A percentile compares a stretch with the other conserved stretches of the same genome.
Conservation (phyloP, 179 eudicot species). For the Amaranthus tricolor region DNA sequence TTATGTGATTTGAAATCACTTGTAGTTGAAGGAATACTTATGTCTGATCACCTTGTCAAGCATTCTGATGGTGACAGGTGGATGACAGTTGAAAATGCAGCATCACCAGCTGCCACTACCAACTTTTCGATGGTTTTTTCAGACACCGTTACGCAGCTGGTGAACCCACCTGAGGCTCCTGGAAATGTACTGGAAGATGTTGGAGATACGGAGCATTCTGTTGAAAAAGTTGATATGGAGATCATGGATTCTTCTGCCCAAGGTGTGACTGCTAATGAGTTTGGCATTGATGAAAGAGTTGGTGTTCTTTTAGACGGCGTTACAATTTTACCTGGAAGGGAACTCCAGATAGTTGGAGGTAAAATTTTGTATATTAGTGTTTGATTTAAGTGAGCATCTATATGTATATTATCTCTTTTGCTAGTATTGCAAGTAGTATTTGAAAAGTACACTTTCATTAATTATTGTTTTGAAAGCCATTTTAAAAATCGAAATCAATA, state of each 20-base stretch:
- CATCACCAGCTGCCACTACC: conserved; percentile 66
- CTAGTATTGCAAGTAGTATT: too few relatives aligned
- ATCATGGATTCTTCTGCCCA: conserved; percentile 24
- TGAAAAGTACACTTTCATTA: too few relatives aligned
- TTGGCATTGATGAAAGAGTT: conserved; percentile 73
- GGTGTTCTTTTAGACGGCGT: conserved; percentile 63
- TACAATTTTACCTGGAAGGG: conserved; percentile 69
- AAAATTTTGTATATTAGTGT: conserved; percentile 8
- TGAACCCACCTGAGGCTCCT: conserved; percentile 81
- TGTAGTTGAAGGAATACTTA: conserved; percentile 68
- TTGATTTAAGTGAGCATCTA: too few relatives aligned
- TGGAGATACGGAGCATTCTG: conserved; percentile 42
- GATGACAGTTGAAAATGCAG: conserved; percentile 96
- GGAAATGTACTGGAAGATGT: conserved; percentile 67
- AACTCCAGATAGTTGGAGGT: conserved; percentile 77
- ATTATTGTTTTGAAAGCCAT: too few relatives aligned
- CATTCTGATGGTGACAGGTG: conserved; percentile 85
- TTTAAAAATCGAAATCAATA: too few relatives aligned
- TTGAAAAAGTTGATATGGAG: conserved; percentile 34
- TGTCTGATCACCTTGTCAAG: conserved; percentile 84
- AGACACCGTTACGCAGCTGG: conserved; percentile 62
- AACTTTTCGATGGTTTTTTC: conserved; percentile 60
- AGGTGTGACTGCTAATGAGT: conserved; percentile 37
- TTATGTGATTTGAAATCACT: conserved; percentile 70
- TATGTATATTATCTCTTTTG: too few relatives aligned